These are phyloP conservation scores for Colletotrichum tamarilloi DNA, from an alignment of 2,329 filamentous ascomycete species.

Conservation along the genomic window DNA sequence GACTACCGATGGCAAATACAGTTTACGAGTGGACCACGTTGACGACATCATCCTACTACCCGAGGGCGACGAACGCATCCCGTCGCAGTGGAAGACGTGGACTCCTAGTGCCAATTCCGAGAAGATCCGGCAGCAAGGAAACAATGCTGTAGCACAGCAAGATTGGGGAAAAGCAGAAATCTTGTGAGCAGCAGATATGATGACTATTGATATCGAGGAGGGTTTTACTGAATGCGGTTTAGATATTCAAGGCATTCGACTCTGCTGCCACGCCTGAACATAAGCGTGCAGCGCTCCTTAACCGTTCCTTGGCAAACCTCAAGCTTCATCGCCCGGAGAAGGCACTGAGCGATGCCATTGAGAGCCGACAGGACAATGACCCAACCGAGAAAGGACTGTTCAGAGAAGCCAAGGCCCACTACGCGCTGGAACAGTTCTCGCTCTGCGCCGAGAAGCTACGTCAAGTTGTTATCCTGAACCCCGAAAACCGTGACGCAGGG, in stretches of 20 bases:
- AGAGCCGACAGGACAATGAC: constrained; percentile 23
- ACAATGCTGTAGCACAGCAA: constrained; percentile 42
- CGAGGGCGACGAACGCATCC: constrained; percentile 50
- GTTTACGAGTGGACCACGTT: constrained; percentile 63
- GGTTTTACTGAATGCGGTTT: constrained; percentile 20
- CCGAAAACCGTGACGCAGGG: constrained; percentile 46
- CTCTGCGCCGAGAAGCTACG: constrained; percentile 49
- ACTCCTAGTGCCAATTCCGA: constrained; percentile 35
- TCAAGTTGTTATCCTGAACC: constrained; percentile 45
- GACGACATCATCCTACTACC: constrained; percentile 57
- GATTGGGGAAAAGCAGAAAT: constrained; percentile 44
- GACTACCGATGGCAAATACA: constrained; percentile 50
- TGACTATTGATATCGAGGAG: background rate
- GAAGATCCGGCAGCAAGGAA: constrained; percentile 45
- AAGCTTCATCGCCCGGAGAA: constrained; percentile 42
- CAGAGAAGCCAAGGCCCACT: constrained; percentile 57
- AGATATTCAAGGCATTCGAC: constrained; percentile 51
- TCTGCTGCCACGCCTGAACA: constrained; percentile 48
- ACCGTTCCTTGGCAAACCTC: constrained; percentile 49
- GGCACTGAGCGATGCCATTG: constrained; percentile 45
- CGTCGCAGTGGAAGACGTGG: constrained; percentile 46
- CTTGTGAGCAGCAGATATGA: constrained; percentile 42
- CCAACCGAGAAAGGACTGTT: constrained; percentile 56
- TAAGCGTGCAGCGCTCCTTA: constrained; percentile 45
- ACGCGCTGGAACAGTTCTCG: constrained; percentile 51